These are phyloP conservation scores for Myrica gale DNA, from an alignment of 306 rosid genomes.

Conservation along the genomic window DNA sequence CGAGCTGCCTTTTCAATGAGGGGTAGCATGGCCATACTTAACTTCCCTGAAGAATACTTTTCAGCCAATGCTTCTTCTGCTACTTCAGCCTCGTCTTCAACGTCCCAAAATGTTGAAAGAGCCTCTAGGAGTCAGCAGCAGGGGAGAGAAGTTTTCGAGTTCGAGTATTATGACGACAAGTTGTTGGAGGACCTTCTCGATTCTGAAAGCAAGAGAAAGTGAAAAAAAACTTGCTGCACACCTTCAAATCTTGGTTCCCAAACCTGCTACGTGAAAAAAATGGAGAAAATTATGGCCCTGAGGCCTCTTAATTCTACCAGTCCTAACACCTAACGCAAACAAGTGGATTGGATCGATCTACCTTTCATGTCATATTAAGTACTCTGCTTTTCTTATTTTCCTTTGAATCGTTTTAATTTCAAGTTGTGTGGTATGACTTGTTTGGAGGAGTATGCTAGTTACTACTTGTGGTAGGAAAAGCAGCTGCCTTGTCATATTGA, in stretches of 20 bases:
- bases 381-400: neutral
- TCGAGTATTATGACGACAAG: constrained; percentile 63
- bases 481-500: neutral
- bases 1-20: constrained; percentile 65
- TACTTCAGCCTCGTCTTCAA: constrained; percentile 12
- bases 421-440: neutral
- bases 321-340: neutral
- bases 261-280: too few species aligned
- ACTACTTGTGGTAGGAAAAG: neutral
- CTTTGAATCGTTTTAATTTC: neutral
- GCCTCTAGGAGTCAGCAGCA: neutral
- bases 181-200: constrained; percentile 71
- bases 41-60: constrained; percentile 53
- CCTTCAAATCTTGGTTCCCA: neutral
- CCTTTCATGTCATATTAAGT: neutral
- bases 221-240: neutral
- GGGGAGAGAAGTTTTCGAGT: constrained; percentile 45
- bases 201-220: constrained; percentile 21
- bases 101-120: neutral
- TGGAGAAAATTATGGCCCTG: neutral
- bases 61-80: constrained; percentile 11
- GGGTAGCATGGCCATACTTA: constrained; percentile 63
- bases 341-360: neutral
- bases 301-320: neutral
- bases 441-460: neutral